A percentile compares a stretch with the other conserved stretches of the same genome.
Evolutionary conservation across 1,139 yeast genomes (phyloP).

Genomic region (Cylindricascospora bacillispora): DNA sequence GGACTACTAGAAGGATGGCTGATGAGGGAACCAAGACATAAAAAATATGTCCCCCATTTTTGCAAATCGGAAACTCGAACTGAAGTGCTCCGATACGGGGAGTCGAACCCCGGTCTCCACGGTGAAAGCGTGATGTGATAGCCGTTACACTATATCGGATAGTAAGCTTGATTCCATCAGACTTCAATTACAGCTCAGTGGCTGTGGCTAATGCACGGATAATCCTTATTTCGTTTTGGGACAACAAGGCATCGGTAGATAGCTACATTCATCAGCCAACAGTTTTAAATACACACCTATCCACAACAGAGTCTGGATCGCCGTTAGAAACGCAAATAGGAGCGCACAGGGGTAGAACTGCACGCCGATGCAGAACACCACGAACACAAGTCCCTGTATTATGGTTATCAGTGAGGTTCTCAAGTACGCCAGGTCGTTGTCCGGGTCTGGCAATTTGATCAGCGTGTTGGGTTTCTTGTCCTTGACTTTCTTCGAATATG

Average conservation of each 20-base stretch:
- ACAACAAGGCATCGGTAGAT: no score
- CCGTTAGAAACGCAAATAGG: neutral
- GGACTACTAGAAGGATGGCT: no score
- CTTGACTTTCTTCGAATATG: no score
- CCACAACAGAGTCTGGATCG: neutral
- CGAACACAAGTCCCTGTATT: neutral
- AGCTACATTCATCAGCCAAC: neutral
- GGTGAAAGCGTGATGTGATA: constrained; percentile 6
- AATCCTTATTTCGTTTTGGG: no score
- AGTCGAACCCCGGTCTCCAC: constrained; percentile 6
- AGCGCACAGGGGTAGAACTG: neutral
- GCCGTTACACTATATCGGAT: constrained; percentile 6
- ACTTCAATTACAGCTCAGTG: neutral
- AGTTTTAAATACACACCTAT: neutral
- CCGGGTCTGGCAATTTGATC: no score
- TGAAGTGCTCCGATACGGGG: constrained; percentile 6
- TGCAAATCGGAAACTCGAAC: no score
- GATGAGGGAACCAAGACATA: no score
- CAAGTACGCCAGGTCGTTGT: neutral
- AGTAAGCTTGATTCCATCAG: neutral
- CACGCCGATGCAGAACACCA: neutral
- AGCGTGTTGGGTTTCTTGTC: no score
- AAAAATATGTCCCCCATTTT: no score
- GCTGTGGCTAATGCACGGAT: no score
- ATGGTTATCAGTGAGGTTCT: neutral